These are phyloP conservation scores for Didymella pinodella DNA, from an alignment of 2,329 filamentous ascomycete genomes.

Conservation along the genomic window DNA sequence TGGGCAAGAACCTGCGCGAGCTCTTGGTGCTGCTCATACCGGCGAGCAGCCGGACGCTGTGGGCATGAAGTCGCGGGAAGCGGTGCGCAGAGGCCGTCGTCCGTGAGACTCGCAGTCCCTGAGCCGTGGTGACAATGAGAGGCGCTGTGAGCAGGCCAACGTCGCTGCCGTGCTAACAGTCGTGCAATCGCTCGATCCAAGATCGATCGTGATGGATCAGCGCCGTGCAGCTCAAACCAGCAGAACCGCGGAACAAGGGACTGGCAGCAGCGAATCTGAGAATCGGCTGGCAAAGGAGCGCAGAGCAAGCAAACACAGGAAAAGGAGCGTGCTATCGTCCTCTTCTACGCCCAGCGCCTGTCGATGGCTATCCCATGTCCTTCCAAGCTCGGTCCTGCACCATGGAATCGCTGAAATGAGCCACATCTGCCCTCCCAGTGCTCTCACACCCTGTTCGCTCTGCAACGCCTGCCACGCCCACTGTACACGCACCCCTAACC, in stretches of 20 bases:
- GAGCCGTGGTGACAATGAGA: neutral
- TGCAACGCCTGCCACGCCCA: neutral
- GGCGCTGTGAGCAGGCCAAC: neutral
- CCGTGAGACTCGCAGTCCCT: neutral
- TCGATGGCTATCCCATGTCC: constrained; percentile 3
- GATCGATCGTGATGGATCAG: constrained; percentile 6
- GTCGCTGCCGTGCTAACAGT: neutral
- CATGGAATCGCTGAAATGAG: constrained; percentile 9
- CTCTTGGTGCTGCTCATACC: constrained; percentile 49
- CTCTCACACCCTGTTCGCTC: neutral
- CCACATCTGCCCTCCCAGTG: neutral
- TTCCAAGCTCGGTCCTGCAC: constrained; percentile 9
- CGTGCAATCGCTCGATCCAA: constrained; percentile 7
- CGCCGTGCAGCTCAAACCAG: neutral
- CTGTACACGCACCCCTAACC: constrained; percentile 27
- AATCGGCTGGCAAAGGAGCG: neutral
- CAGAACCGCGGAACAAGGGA: neutral
- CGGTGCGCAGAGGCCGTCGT: constrained; percentile 6
- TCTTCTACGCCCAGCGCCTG: constrained; percentile 4
- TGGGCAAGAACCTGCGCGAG: constrained; percentile 41
- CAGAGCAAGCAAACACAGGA: constrained; percentile 11
- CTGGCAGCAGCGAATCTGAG: neutral
- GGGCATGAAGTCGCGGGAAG: constrained; percentile 26
- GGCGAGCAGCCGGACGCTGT: constrained; percentile 31
- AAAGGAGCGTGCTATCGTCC: constrained; percentile 14